These are phyloP conservation scores for Globisporangium abappressorium DNA, from an alignment of 352 stramenopile species.

Conservation along the genomic window DNA sequence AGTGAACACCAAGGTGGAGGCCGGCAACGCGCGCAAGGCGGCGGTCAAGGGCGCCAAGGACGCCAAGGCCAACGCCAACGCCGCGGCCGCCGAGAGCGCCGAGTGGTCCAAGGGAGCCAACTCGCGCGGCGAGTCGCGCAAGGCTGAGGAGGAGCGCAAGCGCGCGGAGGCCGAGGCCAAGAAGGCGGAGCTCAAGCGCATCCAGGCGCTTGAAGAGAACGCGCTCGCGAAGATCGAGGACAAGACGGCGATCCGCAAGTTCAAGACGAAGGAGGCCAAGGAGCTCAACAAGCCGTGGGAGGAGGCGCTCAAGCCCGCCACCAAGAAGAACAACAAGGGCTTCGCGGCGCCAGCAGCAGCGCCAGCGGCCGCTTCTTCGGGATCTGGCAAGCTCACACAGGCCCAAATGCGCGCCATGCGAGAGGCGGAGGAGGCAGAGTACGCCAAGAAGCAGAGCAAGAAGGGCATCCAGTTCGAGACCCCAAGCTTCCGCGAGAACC, in stretches of 20 bases:
- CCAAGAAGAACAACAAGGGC: conserved; percentile 1
- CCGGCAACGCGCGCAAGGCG: background rate
- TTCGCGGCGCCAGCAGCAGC: background rate
- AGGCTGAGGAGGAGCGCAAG: background rate
- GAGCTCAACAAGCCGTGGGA: background rate
- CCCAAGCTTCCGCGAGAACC: background rate
- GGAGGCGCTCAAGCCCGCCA: background rate
- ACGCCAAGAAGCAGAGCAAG: background rate
- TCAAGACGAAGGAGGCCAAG: background rate
- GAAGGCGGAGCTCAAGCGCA: background rate
- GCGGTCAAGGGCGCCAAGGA: conserved; percentile 32
- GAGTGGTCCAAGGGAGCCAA: background rate
- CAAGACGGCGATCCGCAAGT: background rate
- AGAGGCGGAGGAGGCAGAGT: background rate
- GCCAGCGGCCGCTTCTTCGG: background rate
- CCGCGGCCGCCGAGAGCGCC: background rate
- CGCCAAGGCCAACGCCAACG: background rate
- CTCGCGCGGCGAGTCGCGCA: background rate
- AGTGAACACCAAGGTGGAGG: background rate
- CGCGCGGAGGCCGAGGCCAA: background rate
- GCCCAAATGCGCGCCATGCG: background rate
- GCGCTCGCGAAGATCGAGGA: background rate
- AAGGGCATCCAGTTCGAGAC: background rate
- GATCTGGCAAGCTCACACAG: background rate
- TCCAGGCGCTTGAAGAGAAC: background rate